phyloP scores from a whole-genome alignment of 345 rosid species.

The Mallotus nudiflorus region DNA sequence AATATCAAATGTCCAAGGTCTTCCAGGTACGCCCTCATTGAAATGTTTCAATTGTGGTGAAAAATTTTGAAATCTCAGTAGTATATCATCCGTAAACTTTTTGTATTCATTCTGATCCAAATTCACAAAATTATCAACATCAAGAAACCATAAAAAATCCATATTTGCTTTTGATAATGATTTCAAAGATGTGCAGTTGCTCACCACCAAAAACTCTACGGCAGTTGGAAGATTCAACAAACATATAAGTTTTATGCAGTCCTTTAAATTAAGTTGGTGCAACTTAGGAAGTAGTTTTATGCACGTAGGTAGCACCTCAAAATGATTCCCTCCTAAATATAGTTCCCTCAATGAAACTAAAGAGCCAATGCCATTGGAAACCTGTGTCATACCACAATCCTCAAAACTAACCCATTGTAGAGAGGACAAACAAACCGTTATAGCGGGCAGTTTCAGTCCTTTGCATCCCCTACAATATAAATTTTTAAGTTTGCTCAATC shows the following conservation, averaged over 20 bases:
- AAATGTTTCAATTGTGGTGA: background rate
- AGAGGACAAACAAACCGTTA: slow-evolving; percentile 4
- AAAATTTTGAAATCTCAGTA: background rate
- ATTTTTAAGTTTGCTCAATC: background rate
- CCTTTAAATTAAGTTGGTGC: background rate
- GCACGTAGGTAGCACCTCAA: background rate
- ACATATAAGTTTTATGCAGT: background rate
- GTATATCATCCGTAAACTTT: too few relatives aligned
- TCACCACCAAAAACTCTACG: background rate
- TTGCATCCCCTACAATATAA: background rate
- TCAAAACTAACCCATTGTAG: background rate
- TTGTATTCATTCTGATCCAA: too few relatives aligned
- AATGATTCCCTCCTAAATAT: background rate
- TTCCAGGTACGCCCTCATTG: too few relatives aligned
- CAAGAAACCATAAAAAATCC: too few relatives aligned
- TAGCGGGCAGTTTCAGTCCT: slow-evolving; percentile 1
- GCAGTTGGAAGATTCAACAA: background rate
- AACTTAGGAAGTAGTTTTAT: background rate
- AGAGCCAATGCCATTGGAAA: background rate
- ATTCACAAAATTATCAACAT: too few relatives aligned
- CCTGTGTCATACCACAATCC: background rate
- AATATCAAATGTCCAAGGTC: background rate
- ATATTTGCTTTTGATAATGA: too few relatives aligned
- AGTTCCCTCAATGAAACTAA: background rate
- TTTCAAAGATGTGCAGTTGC: background rate